phyloP scores from a whole-genome alignment of 169 alveolate genomes.

The Eimeria maxima region DNA sequence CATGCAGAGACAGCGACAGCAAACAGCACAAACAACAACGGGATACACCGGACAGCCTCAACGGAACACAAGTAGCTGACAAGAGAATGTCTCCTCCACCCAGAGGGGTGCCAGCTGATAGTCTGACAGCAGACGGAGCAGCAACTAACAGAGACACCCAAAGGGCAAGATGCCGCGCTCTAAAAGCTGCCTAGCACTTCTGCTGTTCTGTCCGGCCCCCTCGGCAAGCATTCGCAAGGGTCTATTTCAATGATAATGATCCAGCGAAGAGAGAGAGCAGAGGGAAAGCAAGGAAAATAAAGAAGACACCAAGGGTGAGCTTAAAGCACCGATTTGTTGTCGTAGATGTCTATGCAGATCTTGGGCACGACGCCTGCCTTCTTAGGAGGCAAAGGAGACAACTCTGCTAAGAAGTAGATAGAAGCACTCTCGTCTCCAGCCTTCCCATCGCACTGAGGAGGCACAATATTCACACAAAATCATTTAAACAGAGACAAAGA shows the following conservation, averaged over 20 bases:
- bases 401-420: slow-evolving; percentile 44
- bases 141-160: no score
- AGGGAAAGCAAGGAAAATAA: not conserved
- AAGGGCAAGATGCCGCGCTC: no score
- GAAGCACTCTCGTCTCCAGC: slow-evolving; percentile 72
- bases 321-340: slow-evolving; percentile 62
- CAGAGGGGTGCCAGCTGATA: not conserved
- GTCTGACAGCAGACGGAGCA: no score
- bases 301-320: not conserved
- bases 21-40: no score
- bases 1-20: not conserved
- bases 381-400: slow-evolving; percentile 72
- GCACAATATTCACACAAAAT: not conserved
- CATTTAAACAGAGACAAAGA: no score
- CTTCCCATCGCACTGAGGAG: slow-evolving; percentile 63
- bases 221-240: no score
- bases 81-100: not conserved
- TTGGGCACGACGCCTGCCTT: slow-evolving; percentile 65
- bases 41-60: no score
- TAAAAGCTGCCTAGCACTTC: no score
- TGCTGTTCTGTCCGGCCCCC: no score
- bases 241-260: no score
- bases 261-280: not conserved
- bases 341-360: slow-evolving; percentile 74
- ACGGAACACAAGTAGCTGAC: not conserved